phyloP scores from a whole-genome alignment of 2,329 filamentous ascomycete species.

The Coniochaeta sp. region DNA sequence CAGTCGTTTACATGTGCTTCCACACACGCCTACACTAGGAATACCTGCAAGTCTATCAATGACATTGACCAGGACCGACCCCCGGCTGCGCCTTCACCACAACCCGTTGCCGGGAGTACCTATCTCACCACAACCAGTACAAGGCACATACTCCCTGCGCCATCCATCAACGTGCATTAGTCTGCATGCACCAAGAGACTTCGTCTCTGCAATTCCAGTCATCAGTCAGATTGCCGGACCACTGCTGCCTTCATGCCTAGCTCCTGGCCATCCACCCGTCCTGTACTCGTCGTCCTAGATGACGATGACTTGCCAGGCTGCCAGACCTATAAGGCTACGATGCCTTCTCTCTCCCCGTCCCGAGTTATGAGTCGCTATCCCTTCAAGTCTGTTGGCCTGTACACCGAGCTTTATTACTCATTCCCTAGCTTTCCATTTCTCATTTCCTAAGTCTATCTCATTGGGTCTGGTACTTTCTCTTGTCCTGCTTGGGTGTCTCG shows the following conservation, averaged over 20 bases:
- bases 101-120: neutral
- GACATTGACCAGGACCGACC: neutral
- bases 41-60: neutral
- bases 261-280: constrained; percentile 5
- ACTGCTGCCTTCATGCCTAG: constrained; percentile 5
- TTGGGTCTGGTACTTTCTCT: constrained; percentile 4
- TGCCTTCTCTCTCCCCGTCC: constrained; percentile 26
- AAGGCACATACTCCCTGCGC: constrained; percentile 1
- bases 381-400: neutral
- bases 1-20: neutral
- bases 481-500: neutral
- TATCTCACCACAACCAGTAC: constrained; percentile 2
- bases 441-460: constrained; percentile 12
- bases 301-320: constrained; percentile 24
- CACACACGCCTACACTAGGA: neutral
- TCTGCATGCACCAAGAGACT: constrained; percentile 5
- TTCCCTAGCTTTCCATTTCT: constrained; percentile 9
- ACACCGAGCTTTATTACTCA: neutral
- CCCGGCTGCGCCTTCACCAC: constrained; percentile 1
- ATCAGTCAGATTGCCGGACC: constrained; percentile 6
- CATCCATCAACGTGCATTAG: constrained; percentile 7
- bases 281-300: constrained; percentile 21
- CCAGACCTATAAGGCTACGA: constrained; percentile 44
- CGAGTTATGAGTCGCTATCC: constrained; percentile 4
- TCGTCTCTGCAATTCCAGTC: constrained; percentile 2